phyloP scores from a whole-genome alignment of 192 early-diverging fungal genomes.

The Cladochytrium replicatum region DNA sequence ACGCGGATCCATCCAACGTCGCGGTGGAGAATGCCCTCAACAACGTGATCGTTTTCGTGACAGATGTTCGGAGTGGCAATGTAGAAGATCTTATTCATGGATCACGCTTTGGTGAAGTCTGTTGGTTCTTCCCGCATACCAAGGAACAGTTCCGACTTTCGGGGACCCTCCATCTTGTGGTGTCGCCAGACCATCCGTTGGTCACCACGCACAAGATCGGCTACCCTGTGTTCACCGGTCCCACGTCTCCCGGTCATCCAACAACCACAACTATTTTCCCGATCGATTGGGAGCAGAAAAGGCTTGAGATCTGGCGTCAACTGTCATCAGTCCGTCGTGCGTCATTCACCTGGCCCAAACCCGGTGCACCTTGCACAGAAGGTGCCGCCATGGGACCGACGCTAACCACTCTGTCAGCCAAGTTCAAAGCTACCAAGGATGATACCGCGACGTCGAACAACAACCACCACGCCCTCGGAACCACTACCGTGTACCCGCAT shows the following conservation, averaged over 20 bases:
- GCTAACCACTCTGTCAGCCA: slow-evolving; percentile 2
- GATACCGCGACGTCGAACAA: not conserved
- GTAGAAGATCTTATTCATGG: slow-evolving; percentile 21
- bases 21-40: no score
- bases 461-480: not conserved
- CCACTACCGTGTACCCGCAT: not conserved
- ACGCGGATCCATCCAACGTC: no score
- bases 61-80: slow-evolving; percentile 14
- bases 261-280: no score
- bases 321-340: slow-evolving; percentile 14
- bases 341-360: slow-evolving; percentile 18
- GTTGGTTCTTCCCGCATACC: slow-evolving; percentile 24
- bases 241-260: not conserved
- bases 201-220: slow-evolving; percentile 4
- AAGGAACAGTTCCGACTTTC: slow-evolving; percentile 18
- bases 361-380: slow-evolving; percentile 1
- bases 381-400: not conserved
- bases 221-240: not conserved
- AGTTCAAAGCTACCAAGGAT: not conserved
- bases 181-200: slow-evolving; percentile 13
- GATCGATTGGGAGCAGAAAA: slow-evolving; percentile 14
- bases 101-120: slow-evolving; percentile 24
- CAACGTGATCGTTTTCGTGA: slow-evolving; percentile 20
- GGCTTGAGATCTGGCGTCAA: slow-evolving; percentile 12
- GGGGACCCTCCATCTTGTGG: slow-evolving; percentile 20